These are phyloP conservation scores for Botryosphaeria dothidea DNA, from an alignment of 2,329 filamentous ascomycete species.

Conservation along the genomic window DNA sequence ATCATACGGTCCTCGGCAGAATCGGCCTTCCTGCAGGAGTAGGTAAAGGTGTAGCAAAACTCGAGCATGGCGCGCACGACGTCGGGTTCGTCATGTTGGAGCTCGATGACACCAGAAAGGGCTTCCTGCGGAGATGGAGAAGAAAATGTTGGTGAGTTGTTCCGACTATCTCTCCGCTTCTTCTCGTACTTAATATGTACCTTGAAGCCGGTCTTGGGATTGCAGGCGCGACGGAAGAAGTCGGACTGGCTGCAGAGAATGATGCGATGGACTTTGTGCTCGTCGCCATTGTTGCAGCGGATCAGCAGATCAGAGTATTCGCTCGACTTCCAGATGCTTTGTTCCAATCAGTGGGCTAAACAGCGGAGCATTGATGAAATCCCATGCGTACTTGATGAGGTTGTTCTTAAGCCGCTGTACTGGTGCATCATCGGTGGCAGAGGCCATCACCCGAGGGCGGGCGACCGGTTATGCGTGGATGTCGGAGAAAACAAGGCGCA, in stretches of 20 bases:
- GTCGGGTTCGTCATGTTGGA: constrained; percentile 4
- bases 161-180: not conserved
- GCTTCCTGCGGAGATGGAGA: constrained; percentile 9
- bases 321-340: constrained; percentile 10
- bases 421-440: constrained; percentile 6
- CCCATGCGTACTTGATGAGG: constrained; percentile 6
- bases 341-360: not conserved
- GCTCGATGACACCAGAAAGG: constrained; percentile 10
- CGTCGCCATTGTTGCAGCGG: constrained; percentile 14
- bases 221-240: constrained; percentile 11
- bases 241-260: constrained; percentile 12
- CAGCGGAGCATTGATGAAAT: not conserved
- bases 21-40: not conserved
- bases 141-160: constrained; percentile 2
- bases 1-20: constrained; percentile 1
- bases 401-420: constrained; percentile 13
- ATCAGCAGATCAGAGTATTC: constrained; percentile 17
- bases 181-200: constrained; percentile 6
- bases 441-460: constrained; percentile 14
- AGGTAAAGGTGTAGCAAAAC: constrained; percentile 15
- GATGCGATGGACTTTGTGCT: constrained; percentile 12
- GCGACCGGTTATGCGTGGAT: not conserved
- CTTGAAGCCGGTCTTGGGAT: constrained; percentile 14
- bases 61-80: constrained; percentile 14
- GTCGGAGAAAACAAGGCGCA: no score